Evolutionary conservation across 1,284 basidiomycete genomes (phyloP), one percentile per base, ranked within the genome.

Genomic region (Microbotryum scabiosae): DNA sequence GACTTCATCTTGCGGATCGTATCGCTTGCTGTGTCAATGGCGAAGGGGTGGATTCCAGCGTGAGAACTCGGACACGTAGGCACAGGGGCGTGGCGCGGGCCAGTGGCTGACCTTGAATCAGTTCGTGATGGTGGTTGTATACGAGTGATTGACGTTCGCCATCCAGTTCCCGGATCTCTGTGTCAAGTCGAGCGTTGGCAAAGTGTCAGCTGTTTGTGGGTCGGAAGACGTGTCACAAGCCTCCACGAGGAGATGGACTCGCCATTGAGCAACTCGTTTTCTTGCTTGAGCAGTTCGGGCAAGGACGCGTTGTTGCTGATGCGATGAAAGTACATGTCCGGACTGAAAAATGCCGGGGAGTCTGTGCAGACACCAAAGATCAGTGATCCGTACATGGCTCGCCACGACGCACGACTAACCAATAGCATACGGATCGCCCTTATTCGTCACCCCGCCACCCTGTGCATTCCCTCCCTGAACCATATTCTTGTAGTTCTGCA

Each of bases 51-150:
- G 16, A 12, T 3, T 18, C 5, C 12, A 41, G 36, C 12, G 36
- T 10, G 16, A 18, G 36, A 9, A 9, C 30, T 8, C 30, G 30
- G 30, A 30, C 30, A 30, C 8, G 30, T 30, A 1, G 30, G 30
- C 8, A 30, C 8, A 30, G 30, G 1, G 30, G 8, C 30, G 30
- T 8, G 30, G 30, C 30, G 30, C 30, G 30, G 30, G 8, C 1
- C 30, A 30, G 30, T 9, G 36, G 16, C 36, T 41, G 16, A 41
- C 36, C 36, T 21, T 71, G 68, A 52, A 94, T 91, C 23, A 94
- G 83, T 71, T 94, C 90, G 68, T 92, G 90, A 71, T 94, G 90
- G 70, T 94, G 90, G 69, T 94, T 92, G 73, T 94, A 94, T 4
- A 94, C 91, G 45, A 94, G 78, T 23, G 87, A 87, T 73, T 94